These are phyloP conservation scores for Fusarium temperatum DNA, from an alignment of 2,329 filamentous ascomycete species.

Conservation along the genomic window DNA sequence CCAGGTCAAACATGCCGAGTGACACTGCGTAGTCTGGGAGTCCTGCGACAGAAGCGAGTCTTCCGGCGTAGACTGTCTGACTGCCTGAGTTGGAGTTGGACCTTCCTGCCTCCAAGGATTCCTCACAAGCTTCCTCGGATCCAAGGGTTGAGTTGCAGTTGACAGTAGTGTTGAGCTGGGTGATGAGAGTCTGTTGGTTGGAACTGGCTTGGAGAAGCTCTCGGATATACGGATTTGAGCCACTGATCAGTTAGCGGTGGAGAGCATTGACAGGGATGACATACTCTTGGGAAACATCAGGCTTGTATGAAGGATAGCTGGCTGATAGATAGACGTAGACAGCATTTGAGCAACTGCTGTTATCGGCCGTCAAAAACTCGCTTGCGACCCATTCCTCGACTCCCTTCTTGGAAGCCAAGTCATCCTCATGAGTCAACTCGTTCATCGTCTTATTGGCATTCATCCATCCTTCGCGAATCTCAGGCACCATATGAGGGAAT, in stretches of 20 bases:
- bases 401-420: not conserved
- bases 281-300: conserved; percentile 17
- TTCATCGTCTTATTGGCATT: not conserved
- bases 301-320: conserved; percentile 1
- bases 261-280: fast-evolving
- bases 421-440: not conserved
- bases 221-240: not conserved
- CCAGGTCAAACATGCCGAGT: conserved; percentile 10
- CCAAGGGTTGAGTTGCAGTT: conserved; percentile 15
- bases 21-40: conserved; percentile 20
- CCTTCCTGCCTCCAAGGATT: not conserved
- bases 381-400: not conserved
- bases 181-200: not conserved
- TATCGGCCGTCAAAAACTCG: not conserved
- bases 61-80: not conserved
- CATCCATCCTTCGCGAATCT: not conserved
- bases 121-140: not conserved
- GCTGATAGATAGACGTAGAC: conserved; percentile 2
- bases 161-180: not conserved
- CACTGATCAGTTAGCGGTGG: not conserved
- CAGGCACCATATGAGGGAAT: conserved; percentile 8
- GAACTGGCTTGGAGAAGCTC: not conserved
- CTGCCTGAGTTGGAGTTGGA: fast-evolving
- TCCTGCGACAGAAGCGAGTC: conserved; percentile 11
- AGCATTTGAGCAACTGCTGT: conserved; percentile 1